phyloP scores from a whole-genome alignment of 2,329 filamentous ascomycete genomes.

The Microthyrium microscopicum region DNA sequence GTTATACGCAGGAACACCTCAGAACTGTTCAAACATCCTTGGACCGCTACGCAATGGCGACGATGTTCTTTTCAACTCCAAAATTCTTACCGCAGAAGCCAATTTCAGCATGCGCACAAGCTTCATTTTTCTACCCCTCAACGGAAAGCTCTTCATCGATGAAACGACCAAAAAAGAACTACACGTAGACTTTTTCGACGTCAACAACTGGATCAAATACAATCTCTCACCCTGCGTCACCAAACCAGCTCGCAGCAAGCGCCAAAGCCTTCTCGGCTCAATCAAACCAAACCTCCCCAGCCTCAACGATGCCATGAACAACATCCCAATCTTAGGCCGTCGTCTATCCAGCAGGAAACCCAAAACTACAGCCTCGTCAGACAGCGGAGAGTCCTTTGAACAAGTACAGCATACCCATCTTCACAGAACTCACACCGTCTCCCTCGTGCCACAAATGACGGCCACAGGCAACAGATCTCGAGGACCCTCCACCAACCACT shows the following conservation, averaged over 20 bases:
- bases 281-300: background rate
- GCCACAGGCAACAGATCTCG: constrained; percentile 17
- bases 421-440: background rate
- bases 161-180: constrained; percentile 66
- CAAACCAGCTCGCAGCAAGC: too few relatives aligned
- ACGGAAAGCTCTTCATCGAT: constrained; percentile 77
- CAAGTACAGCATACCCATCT: background rate
- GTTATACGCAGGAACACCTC: constrained; percentile 69
- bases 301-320: background rate
- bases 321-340: background rate
- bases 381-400: background rate
- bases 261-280: constrained; percentile 43
- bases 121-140: constrained; percentile 69
- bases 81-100: constrained; percentile 78
- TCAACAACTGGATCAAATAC: constrained; percentile 45
- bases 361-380: too few relatives aligned
- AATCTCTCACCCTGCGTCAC: constrained; percentile 64
- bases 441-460: background rate
- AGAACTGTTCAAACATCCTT: constrained; percentile 79
- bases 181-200: constrained; percentile 67
- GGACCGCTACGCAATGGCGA: constrained; percentile 86
- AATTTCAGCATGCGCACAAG: constrained; percentile 84
- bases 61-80: constrained; percentile 74
- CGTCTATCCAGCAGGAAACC: background rate
- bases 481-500: constrained; percentile 61